phyloP scores from a whole-genome alignment of 306 rosid genomes.

The Cucumis cinereus region DNA sequence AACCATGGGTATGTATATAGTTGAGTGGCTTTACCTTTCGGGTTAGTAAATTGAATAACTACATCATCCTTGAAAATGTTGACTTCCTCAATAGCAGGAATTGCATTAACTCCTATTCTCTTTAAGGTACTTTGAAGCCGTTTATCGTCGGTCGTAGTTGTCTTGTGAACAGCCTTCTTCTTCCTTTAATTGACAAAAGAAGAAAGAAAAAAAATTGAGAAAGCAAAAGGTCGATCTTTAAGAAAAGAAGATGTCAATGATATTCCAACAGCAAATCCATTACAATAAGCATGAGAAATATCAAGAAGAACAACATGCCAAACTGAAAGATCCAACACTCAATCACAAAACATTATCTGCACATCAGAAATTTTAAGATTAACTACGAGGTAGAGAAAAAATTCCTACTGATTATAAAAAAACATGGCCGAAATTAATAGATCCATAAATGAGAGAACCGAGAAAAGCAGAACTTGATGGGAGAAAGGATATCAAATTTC shows the following conservation, averaged over 20 bases:
- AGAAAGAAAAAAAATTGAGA: background rate
- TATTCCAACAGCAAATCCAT: background rate
- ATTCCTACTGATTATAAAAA: no score
- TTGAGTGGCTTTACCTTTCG: constrained; percentile 46
- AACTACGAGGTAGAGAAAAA: background rate
- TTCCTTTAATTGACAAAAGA: constrained; percentile 33
- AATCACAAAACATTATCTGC: background rate
- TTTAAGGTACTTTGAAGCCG: constrained; percentile 96
- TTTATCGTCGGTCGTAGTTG: constrained; percentile 88
- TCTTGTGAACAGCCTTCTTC: constrained; percentile 99
- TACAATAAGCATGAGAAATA: background rate
- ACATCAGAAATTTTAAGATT: background rate
- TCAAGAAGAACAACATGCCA: background rate
- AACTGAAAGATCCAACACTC: background rate
- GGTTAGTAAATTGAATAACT: constrained; percentile 82
- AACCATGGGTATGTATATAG: background rate
- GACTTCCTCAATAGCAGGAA: constrained; percentile 94
- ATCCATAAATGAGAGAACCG: background rate
- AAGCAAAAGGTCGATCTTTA: background rate
- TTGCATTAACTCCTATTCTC: constrained; percentile 96
- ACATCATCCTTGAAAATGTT: constrained; percentile 92
- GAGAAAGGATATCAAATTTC: background rate
- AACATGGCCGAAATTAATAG: background rate
- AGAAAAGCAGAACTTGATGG: background rate
- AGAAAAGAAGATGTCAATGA: background rate